Evolutionary conservation across 495 filamentous ascomycete species (phyloP).

Genomic region (Penicilliopsis zonata): DNA sequence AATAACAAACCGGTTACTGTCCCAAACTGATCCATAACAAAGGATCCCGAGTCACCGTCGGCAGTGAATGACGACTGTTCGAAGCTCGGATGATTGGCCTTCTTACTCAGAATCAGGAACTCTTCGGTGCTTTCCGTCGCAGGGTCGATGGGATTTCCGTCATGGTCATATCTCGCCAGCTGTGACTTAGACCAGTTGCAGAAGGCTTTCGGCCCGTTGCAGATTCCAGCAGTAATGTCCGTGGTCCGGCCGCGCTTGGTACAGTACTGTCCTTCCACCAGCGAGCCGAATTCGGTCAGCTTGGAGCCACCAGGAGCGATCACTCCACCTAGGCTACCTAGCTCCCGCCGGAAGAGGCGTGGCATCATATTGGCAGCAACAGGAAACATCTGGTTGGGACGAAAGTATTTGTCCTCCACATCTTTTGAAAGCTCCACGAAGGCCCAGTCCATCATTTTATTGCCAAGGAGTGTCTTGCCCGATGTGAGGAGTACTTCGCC

Average conservation of each 20-base stretch:
- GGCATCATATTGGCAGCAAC: background rate
- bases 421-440: background rate
- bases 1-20: background rate
- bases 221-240: conserved; percentile 4
- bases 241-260: conserved; percentile 4
- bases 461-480: background rate
- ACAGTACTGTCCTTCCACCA: conserved; percentile 1
- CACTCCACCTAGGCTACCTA: too few relatives aligned
- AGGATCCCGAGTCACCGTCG: background rate
- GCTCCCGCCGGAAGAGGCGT: background rate
- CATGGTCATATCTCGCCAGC: background rate
- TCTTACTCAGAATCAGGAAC: background rate
- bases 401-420: background rate
- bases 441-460: background rate
- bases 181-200: background rate
- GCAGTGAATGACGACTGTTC: background rate
- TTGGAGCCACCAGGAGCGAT: background rate
- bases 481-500: background rate
- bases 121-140: background rate
- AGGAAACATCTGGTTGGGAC: background rate
- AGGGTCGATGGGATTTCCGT: background rate
- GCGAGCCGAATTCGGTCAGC: background rate
- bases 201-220: conserved; percentile 3
- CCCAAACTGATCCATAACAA: background rate
- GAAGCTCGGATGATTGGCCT: background rate